Evolutionary conservation across 768 basidiomycete species (phyloP).

Genomic region (Strobilomyces confusus): DNA sequence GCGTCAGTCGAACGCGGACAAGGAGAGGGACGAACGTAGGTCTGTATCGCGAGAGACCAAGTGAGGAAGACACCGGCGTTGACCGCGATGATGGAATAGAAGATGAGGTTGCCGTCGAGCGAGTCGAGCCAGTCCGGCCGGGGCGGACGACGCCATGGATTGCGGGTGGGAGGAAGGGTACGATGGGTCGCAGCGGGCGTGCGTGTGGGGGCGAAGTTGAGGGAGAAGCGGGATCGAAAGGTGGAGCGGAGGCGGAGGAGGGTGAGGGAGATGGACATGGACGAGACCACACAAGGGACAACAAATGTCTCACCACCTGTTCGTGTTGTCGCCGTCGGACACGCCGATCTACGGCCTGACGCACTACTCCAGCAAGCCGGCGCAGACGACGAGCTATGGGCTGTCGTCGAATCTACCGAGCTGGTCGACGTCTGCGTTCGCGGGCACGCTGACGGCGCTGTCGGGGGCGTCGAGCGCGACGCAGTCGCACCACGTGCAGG

Average conservation of each 20-base stretch:
- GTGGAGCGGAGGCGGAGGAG: slow-evolving; percentile 12
- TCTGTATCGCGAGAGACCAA: slow-evolving; percentile 45
- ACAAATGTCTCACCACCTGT: slow-evolving; percentile 78
- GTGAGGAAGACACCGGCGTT: slow-evolving; percentile 60
- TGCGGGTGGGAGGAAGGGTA: slow-evolving; percentile 5
- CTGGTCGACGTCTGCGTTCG: slow-evolving; percentile 90
- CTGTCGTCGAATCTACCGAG: slow-evolving; percentile 80
- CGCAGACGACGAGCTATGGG: slow-evolving; percentile 54
- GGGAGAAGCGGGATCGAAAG: slow-evolving; percentile 3
- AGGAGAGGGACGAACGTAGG: slow-evolving; percentile 30
- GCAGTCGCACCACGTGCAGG: slow-evolving; percentile 55
- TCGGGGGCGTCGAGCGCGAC: slow-evolving; percentile 79
- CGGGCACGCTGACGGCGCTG: slow-evolving; percentile 81
- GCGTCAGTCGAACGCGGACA: background rate
- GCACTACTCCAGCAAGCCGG: slow-evolving; percentile 76
- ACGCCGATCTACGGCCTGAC: slow-evolving; percentile 82
- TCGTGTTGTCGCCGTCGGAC: slow-evolving; percentile 81
- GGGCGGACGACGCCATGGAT: slow-evolving; percentile 27
- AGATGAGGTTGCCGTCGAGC: slow-evolving; percentile 49
- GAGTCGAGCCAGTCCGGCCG: slow-evolving; percentile 41
- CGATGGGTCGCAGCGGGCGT: slow-evolving; percentile 23
- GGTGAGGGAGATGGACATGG: background rate
- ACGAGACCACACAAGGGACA: slow-evolving; percentile 5
- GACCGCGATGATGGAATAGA: slow-evolving; percentile 61
- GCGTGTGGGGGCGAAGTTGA: slow-evolving; percentile 16